A percentile compares a stretch with the other conserved stretches of the same genome.
Conservation (phyloP, 192 early-diverging fungal species). For the Coemansia furcata region DNA sequence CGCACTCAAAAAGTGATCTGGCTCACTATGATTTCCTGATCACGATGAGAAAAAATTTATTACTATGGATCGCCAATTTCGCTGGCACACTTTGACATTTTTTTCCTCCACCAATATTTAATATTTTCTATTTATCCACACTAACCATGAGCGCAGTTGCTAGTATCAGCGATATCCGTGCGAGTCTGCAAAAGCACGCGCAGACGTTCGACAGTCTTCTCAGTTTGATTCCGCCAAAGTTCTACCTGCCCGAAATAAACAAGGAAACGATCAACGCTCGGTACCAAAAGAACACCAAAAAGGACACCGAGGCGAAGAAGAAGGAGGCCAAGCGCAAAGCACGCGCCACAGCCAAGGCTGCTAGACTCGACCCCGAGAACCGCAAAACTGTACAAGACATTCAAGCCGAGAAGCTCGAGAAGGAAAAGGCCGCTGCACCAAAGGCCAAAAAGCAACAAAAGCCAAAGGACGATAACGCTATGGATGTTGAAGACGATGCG, state of each 20-base stretch:
- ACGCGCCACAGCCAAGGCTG: constrained; percentile 21
- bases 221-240: constrained; percentile 80
- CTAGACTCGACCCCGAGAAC: constrained; percentile 79
- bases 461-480: not conserved
- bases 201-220: constrained; percentile 73
- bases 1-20: too few relatives aligned
- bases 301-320: constrained; percentile 83
- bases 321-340: constrained; percentile 86
- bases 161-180: constrained; percentile 45
- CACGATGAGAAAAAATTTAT: not conserved
- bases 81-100: not conserved
- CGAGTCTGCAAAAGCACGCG: constrained; percentile 63
- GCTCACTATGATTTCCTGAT: not conserved
- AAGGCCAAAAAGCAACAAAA: constrained; percentile 29
- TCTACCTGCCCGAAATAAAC: constrained; percentile 69
- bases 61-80: not conserved
- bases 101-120: not conserved
- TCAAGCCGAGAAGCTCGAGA: constrained; percentile 58
- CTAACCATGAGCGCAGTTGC: constrained; percentile 13
- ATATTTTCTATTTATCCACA: not conserved
- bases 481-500: constrained; percentile 37
- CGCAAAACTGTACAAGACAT: constrained; percentile 68
- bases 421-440: constrained; percentile 10
- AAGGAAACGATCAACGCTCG: constrained; percentile 53
- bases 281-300: constrained; percentile 78